Conservation (phyloP, 2,329 filamentous ascomycete species). For the Hypoxylon sp. region DNA sequence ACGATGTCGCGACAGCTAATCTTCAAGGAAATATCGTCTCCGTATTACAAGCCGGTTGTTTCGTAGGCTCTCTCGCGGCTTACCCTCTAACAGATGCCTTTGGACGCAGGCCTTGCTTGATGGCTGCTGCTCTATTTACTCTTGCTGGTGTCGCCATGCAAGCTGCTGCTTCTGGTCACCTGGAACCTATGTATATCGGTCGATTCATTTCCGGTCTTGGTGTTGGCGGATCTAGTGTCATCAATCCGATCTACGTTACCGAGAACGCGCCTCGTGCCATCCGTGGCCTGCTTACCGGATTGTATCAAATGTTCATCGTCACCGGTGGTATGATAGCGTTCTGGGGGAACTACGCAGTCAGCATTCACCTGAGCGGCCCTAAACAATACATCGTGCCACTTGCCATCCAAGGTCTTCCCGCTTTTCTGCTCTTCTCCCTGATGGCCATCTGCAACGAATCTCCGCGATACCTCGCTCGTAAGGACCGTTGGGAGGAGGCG, state of each 20-base stretch:
- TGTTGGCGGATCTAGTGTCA: slow-evolving; percentile 60
- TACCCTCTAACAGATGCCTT: slow-evolving; percentile 66
- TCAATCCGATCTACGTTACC: slow-evolving; percentile 63
- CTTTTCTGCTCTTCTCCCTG: slow-evolving; percentile 69
- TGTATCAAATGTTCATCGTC: slow-evolving; percentile 64
- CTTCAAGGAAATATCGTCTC: slow-evolving; percentile 76
- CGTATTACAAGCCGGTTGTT: slow-evolving; percentile 63
- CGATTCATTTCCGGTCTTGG: slow-evolving; percentile 67
- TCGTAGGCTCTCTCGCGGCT: slow-evolving; percentile 60
- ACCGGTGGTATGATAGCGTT: slow-evolving; percentile 61
- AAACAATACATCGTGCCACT: slow-evolving; percentile 71
- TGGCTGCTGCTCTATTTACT: slow-evolving; percentile 69
- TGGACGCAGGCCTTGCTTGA: slow-evolving; percentile 69
- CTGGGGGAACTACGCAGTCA: slow-evolving; percentile 67
- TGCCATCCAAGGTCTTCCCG: slow-evolving; percentile 74
- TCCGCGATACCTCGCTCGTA: slow-evolving; percentile 74
- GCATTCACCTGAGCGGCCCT: slow-evolving; percentile 55
- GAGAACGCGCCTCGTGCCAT: slow-evolving; percentile 63
- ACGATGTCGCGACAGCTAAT: slow-evolving; percentile 64
- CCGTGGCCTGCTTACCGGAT: slow-evolving; percentile 60
- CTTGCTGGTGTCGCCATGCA: slow-evolving; percentile 74
- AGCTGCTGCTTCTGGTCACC: slow-evolving; percentile 68
- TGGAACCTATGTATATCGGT: slow-evolving; percentile 74
- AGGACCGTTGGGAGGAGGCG: slow-evolving; percentile 76
- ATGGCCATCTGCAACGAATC: slow-evolving; percentile 77